These are phyloP conservation scores for Curvularia sp. DNA, from an alignment of 2,329 filamentous ascomycete species.

Conservation along the genomic window DNA sequence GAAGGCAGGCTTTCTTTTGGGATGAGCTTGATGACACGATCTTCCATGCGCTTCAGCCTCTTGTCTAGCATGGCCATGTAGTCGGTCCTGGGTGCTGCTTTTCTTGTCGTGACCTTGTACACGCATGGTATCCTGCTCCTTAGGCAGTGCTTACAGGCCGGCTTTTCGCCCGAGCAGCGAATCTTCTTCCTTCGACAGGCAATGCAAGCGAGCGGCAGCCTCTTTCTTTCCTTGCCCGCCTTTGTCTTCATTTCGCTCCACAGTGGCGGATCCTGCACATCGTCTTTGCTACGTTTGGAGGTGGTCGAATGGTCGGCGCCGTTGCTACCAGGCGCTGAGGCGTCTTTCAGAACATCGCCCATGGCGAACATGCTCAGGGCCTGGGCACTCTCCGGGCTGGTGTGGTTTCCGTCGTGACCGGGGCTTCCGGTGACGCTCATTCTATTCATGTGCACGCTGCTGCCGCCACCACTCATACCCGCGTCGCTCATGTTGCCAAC, in stretches of 20 bases:
- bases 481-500: conserved; percentile 45
- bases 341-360: conserved; percentile 38
- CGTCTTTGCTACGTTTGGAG: conserved; percentile 41
- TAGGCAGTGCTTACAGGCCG: conserved; percentile 94
- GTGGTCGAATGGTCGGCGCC: conserved; percentile 33
- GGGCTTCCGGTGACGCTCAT: conserved; percentile 46
- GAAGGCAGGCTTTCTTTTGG: conserved; percentile 82
- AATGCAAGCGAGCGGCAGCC: conserved; percentile 91
- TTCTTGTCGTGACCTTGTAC: conserved; percentile 94
- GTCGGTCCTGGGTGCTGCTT: conserved; percentile 91
- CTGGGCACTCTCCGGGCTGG: conserved; percentile 47
- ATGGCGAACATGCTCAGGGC: conserved; percentile 43
- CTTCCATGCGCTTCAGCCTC: conserved; percentile 94
- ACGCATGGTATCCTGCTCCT: conserved; percentile 93
- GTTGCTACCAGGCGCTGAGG: conserved; percentile 35
- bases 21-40: conserved; percentile 93
- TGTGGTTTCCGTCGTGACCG: conserved; percentile 43
- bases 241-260: conserved; percentile 64
- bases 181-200: conserved; percentile 98
- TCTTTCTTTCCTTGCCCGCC: conserved; percentile 93
- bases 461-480: conserved; percentile 35
- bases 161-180: conserved; percentile 95
- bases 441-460: conserved; percentile 38
- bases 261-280: conserved; percentile 49
- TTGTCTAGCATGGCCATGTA: conserved; percentile 99